These are phyloP conservation scores for Leishmania braziliensis DNA, from an alignment of 208 protist species.

Conservation along the genomic window DNA sequence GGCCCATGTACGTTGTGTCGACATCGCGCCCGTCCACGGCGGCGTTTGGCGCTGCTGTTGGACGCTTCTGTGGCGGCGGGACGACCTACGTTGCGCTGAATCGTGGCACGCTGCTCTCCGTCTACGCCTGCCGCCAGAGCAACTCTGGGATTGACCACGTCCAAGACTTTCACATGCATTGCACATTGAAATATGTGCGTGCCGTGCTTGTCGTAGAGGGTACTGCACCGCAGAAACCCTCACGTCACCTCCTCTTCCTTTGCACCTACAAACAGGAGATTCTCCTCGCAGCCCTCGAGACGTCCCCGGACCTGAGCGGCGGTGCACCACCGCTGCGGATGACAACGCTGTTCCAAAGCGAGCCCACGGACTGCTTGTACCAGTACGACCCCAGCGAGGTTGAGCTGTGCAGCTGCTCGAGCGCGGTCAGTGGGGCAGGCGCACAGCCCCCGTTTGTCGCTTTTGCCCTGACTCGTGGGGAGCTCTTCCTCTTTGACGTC, in stretches of 20 bases:
- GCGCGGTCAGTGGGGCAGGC: not conserved
- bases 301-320: not conserved
- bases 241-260: constrained; percentile 75
- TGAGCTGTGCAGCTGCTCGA: constrained; percentile 54
- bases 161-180: constrained; percentile 60
- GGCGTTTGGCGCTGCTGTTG: constrained; percentile 44
- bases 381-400: constrained; percentile 67
- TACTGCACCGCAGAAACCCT: constrained; percentile 6
- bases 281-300: constrained; percentile 55
- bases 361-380: constrained; percentile 53
- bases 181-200: constrained; percentile 72
- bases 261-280: constrained; percentile 80
- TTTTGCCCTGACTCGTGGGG: constrained; percentile 64
- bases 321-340: constrained; percentile 31
- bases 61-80: constrained; percentile 35
- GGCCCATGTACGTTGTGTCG: constrained; percentile 42
- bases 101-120: constrained; percentile 51
- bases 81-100: constrained; percentile 49
- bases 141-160: constrained; percentile 32
- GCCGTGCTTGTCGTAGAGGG: constrained; percentile 53
- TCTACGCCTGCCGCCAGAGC: constrained; percentile 34
- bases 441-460: constrained; percentile 51
- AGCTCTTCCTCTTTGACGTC: constrained; percentile 67
- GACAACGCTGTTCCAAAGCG: constrained; percentile 66
- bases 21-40: constrained; percentile 60